A percentile compares a stretch with the other conserved stretches of the same genome.
Conservation (phyloP, 257 asterid species). For the Sherardia arvensis region DNA sequence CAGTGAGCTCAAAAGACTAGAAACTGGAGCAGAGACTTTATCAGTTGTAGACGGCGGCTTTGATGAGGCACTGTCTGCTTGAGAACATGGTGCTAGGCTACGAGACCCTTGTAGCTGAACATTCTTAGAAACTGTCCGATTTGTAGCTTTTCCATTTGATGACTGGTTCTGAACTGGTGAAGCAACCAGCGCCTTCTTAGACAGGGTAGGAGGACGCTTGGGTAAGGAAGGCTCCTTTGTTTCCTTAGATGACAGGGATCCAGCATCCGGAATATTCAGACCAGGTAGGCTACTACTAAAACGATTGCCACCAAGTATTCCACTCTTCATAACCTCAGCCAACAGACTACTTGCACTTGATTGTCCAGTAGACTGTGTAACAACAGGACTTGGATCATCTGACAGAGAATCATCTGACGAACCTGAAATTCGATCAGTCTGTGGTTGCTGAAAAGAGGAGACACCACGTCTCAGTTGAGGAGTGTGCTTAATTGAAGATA, state of each 20-base stretch:
- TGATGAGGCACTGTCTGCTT: slow-evolving; percentile 23
- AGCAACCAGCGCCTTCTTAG: slow-evolving; percentile 10
- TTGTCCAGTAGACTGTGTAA: slow-evolving; percentile 39
- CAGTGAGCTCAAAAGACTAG: slow-evolving; percentile 71
- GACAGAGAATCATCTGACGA: slow-evolving; percentile 33
- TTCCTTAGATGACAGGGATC: slow-evolving; percentile 20
- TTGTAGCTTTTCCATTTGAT: slow-evolving; percentile 19
- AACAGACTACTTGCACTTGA: slow-evolving; percentile 43
- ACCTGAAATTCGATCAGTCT: slow-evolving; percentile 31
- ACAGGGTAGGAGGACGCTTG: slow-evolving; percentile 16
- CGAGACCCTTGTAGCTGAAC: slow-evolving; percentile 22
- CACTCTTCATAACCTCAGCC: slow-evolving; percentile 48
- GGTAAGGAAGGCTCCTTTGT: slow-evolving; percentile 23
- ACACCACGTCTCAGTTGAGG: slow-evolving; percentile 28
- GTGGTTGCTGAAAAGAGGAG: slow-evolving; percentile 25
- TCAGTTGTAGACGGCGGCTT: slow-evolving; percentile 26
- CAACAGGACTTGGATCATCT: slow-evolving; percentile 33
- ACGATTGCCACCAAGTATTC: slow-evolving; percentile 29
- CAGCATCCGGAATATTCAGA: slow-evolving; percentile 24
- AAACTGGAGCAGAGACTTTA: slow-evolving; percentile 53
- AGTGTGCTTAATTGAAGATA: slow-evolving; percentile 27
- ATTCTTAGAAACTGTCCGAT: slow-evolving; percentile 21
- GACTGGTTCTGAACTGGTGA: slow-evolving; percentile 8
- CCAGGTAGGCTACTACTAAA: slow-evolving; percentile 23
- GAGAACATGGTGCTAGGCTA: slow-evolving; percentile 23